A percentile compares a stretch with the other conserved stretches of the same genome.
phyloP scores from a whole-genome alignment of 805 yeast species.

The Spathaspora passalidarum region DNA sequence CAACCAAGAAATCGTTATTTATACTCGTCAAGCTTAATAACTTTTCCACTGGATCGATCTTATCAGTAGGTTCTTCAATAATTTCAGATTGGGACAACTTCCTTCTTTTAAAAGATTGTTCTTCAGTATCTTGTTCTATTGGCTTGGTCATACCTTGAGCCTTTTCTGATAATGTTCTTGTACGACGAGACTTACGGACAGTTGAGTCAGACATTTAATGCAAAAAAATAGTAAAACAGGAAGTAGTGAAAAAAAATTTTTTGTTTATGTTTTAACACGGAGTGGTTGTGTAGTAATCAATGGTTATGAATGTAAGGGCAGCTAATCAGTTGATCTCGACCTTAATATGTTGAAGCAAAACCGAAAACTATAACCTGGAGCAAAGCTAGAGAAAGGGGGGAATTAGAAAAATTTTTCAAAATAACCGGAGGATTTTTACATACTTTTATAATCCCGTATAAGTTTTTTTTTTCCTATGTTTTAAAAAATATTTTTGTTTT shows the following conservation, averaged over 20 bases:
- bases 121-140: slow-evolving; percentile 1
- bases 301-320: neutral
- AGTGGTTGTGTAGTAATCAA: neutral
- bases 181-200: slow-evolving; percentile 33
- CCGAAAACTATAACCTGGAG: neutral
- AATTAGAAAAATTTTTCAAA: no score
- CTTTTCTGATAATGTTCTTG: slow-evolving; percentile 20
- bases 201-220: slow-evolving; percentile 5
- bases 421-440: no score
- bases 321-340: neutral
- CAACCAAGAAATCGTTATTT: slow-evolving; percentile 29
- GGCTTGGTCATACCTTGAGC: slow-evolving; percentile 16
- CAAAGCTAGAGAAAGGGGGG: no score
- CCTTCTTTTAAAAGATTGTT: slow-evolving; percentile 10
- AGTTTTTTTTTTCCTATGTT: no score
- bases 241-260: neutral
- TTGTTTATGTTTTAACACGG: neutral
- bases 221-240: neutral
- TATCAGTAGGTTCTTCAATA: slow-evolving; percentile 19
- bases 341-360: neutral
- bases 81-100: neutral
- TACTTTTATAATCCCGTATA: no score
- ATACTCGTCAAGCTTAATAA: slow-evolving; percentile 32
- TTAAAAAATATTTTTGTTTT: no score
- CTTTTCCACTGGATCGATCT: slow-evolving; percentile 42